These are phyloP conservation scores for Pythium insidiosum DNA, from an alignment of 352 stramenopile species.

Conservation along the genomic window DNA sequence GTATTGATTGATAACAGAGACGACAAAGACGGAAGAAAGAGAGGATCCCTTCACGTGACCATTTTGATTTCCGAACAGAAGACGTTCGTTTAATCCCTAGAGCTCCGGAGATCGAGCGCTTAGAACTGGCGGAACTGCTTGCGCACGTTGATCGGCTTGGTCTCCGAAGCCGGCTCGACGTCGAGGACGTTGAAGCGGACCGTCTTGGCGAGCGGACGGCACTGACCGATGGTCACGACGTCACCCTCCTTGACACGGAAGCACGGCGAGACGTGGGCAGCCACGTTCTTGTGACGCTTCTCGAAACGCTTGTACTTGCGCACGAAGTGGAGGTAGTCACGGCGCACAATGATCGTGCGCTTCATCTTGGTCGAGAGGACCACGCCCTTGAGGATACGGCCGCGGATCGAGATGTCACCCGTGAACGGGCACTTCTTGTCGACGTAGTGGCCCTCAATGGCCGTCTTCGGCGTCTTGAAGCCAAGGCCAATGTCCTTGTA, in stretches of 20 bases:
- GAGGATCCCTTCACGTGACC: neutral
- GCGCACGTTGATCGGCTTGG: conserved; percentile 95
- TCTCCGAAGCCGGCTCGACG: conserved; percentile 94
- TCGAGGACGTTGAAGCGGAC: conserved; percentile 99
- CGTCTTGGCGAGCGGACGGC: conserved; percentile 99
- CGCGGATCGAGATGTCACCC: conserved; percentile 98
- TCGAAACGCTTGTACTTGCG: conserved; percentile 99
- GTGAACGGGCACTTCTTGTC: conserved; percentile 99
- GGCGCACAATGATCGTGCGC: conserved; percentile 98
- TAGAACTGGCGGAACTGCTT: conserved; percentile 99
- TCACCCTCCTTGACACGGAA: conserved; percentile 99
- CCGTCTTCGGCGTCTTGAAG: conserved; percentile 98
- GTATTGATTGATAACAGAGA: neutral
- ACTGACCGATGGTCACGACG: conserved; percentile 99
- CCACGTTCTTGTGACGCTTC: conserved; percentile 99
- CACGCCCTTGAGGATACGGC: conserved; percentile 97
- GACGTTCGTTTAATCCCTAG: neutral
- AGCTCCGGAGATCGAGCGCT: conserved; percentile 17
- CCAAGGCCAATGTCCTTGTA: conserved; percentile 97
- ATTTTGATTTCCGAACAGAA: neutral
- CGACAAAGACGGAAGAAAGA: neutral
- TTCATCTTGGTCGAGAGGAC: conserved; percentile 99
- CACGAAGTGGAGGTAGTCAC: conserved; percentile 99
- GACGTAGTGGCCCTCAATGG: conserved; percentile 94
- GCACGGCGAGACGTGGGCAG: conserved; percentile 95